Percentiles rank a stretch among this genome's conserved stretches.
phyloP scores from a whole-genome alignment of 108 stramenopile species.

The Cyclotella distinguenda region DNA sequence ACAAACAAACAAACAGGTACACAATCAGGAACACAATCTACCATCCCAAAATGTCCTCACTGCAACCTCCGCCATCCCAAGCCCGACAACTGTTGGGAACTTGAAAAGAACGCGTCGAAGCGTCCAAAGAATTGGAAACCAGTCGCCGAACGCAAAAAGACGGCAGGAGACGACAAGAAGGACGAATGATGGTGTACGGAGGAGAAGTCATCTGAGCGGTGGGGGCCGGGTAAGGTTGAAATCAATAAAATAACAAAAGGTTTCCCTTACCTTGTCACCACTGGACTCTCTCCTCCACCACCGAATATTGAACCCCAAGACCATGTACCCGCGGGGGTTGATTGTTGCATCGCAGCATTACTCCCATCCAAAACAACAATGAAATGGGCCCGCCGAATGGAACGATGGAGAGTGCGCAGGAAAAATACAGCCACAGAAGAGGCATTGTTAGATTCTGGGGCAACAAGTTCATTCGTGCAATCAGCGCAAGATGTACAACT shows the following conservation, averaged over 20 bases:
- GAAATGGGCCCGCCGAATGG: background rate
- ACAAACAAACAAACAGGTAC: slow-evolving; percentile 2
- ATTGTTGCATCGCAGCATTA: background rate
- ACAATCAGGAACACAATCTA: background rate
- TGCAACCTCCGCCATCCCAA: slow-evolving; percentile 9
- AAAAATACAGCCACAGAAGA: background rate
- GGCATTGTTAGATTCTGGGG: slow-evolving; percentile 18
- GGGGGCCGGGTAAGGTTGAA: background rate
- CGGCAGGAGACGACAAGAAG: background rate
- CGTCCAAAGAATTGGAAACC: slow-evolving; percentile 5
- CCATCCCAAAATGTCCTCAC: background rate
- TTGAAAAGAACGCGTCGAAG: background rate
- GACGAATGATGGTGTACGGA: background rate
- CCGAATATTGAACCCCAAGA: background rate
- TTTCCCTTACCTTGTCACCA: slow-evolving; percentile 2
- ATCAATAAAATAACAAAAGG: slow-evolving; percentile 1
- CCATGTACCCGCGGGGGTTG: background rate
- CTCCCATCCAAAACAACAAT: background rate
- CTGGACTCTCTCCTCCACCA: slow-evolving; percentile 9
- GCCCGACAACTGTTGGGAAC: slow-evolving; percentile 6
- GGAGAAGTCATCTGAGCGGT: slow-evolving; percentile 2
- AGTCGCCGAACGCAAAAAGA: slow-evolving; percentile 1
- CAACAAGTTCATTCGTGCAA: slow-evolving; percentile 6
- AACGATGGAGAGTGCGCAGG: slow-evolving; percentile 1
- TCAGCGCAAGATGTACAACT: slow-evolving; percentile 1